These are phyloP conservation scores for Carpinus fangiana DNA, from an alignment of 306 rosid genomes.

Conservation along the genomic window DNA sequence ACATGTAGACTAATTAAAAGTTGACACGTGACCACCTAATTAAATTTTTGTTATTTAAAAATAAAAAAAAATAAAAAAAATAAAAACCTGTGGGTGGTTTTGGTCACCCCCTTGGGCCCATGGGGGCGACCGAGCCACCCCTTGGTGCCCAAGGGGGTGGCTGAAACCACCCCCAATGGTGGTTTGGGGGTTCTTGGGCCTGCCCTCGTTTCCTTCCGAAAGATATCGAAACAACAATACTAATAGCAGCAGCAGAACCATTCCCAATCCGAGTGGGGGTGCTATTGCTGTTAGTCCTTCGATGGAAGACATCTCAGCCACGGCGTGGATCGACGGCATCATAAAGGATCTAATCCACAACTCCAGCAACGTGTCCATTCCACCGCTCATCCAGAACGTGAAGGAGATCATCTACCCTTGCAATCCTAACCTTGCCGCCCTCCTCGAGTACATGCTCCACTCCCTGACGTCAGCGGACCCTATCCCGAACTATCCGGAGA, in stretches of 20 bases:
- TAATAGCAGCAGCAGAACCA: slow-evolving; percentile 1
- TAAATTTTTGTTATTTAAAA: too few relatives aligned
- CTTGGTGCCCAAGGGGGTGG: too few relatives aligned
- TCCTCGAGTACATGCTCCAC: slow-evolving; percentile 83
- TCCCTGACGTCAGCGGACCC: slow-evolving; percentile 42
- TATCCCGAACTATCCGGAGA: slow-evolving; percentile 4
- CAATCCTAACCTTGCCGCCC: slow-evolving; percentile 84
- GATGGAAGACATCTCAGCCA: slow-evolving; percentile 69
- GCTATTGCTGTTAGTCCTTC: slow-evolving; percentile 19
- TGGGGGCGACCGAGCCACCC: too few relatives aligned
- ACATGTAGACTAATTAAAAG: too few relatives aligned
- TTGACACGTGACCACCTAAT: too few relatives aligned
- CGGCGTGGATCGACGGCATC: slow-evolving; percentile 86
- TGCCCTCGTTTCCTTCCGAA: slow-evolving; percentile 82
- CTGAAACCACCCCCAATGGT: too few relatives aligned
- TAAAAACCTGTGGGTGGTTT: too few relatives aligned
- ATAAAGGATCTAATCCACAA: slow-evolving; percentile 82
- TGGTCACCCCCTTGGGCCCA: too few relatives aligned
- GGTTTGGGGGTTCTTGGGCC: slow-evolving; percentile 91
- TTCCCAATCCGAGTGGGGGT: slow-evolving; percentile 25
- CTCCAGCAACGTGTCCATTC: slow-evolving; percentile 74
- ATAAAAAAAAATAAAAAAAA: too few relatives aligned
- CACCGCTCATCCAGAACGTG: slow-evolving; percentile 86
- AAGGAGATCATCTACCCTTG: slow-evolving; percentile 91
- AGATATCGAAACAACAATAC: slow-evolving; percentile 23